Percentiles rank a stretch among this genome's conserved stretches.
Conservation (phyloP, 345 rosid species). For the Melaleuca quinquenervia region DNA sequence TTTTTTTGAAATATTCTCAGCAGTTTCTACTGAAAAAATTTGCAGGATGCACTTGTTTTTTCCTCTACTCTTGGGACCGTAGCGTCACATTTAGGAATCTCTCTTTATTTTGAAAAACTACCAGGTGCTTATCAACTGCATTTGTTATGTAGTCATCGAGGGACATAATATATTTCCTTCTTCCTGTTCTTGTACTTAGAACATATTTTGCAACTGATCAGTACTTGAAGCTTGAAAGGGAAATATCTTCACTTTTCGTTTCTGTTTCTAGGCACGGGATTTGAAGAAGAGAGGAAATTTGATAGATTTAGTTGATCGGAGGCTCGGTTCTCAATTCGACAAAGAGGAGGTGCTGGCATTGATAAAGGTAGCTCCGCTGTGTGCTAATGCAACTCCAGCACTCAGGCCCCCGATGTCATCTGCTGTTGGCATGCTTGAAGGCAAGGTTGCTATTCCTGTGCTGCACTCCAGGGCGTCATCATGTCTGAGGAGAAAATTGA, state of each 20-base stretch:
- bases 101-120: neutral
- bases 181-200: neutral
- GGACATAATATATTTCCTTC: neutral
- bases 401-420: conserved; percentile 13
- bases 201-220: neutral
- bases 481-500: conserved; percentile 1
- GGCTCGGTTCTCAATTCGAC: conserved; percentile 3
- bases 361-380: conserved; percentile 12
- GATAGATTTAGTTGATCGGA: conserved; percentile 8
- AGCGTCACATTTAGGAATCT: neutral
- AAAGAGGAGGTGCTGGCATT: neutral
- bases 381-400: conserved; percentile 2
- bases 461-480: neutral
- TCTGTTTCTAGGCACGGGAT: conserved; percentile 1
- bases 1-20: neutral
- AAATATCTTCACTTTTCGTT: neutral
- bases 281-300: conserved; percentile 5
- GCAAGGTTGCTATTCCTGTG: neutral
- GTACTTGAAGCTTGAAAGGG: neutral
- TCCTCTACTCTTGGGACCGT: neutral
- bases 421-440: conserved; percentile 17
- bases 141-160: neutral
- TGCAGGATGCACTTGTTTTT: neutral
- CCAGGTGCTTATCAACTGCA: neutral
- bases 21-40: too few species aligned